Base-by-base conservation (phyloP, 1,284 basidiomycete species). In the Ustilago shanxiensis region DNA sequence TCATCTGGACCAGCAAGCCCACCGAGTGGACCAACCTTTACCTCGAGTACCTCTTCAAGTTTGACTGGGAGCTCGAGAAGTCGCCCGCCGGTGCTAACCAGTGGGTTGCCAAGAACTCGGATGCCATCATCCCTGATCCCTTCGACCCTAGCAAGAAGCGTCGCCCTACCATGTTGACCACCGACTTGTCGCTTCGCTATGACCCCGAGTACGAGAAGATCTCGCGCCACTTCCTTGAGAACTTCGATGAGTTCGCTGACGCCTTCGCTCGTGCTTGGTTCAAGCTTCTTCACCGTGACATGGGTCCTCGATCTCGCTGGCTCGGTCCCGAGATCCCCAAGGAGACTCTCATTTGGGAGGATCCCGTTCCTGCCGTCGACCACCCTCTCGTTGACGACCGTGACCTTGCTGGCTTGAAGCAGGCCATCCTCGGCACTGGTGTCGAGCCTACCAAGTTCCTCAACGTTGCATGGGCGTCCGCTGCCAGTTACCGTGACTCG, bases 241-340 rank as follows among this genome's bases (percentile, higher is more conserved):
- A 74, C 66, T 56, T 49, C 47, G 66, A 70, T 28, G 53, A 74
- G 59, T 74, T 74, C 14, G 49, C 66, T 45, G 72, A 74, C 24
- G 66, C 72, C 14, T 74, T 69, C 24, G 72, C 62, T 26, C 66
- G 66, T 18, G 72, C 72, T 16, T 74, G 72, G 72, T 74, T 74
- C 66, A 69, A 74, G 66, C 66, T 74, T 20, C 66, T 74, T 51
- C 72, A 74, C 72, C 72, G 72, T 62, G 72, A 74, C 61, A 74
- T 74, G 72, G 72, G 72, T 56, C 72, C 72, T 5, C 66, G 63
- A 22, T 47, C 66, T 2, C 66, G 66, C 52, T 74, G 66, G 66
- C 66, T 69, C 50, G 72, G 72, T 26, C 72, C 72, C 62, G 66
- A 74, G 62, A 52, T 74, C 26, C 72, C 72, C 59, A 65, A 74